Evolutionary conservation across 345 rosid genomes (phyloP).

Genomic region (Boechera stricta): DNA sequence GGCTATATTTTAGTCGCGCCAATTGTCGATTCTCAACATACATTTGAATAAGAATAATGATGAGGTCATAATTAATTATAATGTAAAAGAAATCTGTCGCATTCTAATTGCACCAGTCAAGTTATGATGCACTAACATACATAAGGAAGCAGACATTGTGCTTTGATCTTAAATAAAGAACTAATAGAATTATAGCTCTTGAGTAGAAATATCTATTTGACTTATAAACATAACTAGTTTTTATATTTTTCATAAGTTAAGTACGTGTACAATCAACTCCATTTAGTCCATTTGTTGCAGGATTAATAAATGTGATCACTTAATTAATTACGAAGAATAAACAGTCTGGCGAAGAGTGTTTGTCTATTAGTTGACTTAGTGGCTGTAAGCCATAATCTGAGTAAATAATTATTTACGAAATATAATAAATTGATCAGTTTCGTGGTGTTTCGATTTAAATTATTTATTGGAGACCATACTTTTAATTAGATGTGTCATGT

Average conservation of each 20-base stretch:
- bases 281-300: slow-evolving; percentile 4
- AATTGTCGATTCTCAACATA: slow-evolving; percentile 23
- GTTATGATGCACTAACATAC: slow-evolving; percentile 30
- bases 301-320: slow-evolving; percentile 29
- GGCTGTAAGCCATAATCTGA: slow-evolving; percentile 28
- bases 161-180: slow-evolving; percentile 36
- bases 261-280: slow-evolving; percentile 38
- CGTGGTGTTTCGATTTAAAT: slow-evolving; percentile 7
- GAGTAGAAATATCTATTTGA: slow-evolving; percentile 31
- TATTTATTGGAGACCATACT: background rate
- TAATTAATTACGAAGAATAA: slow-evolving; percentile 31
- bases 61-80: slow-evolving; percentile 5
- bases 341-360: slow-evolving; percentile 33
- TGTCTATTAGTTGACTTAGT: slow-evolving; percentile 43
- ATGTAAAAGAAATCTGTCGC: background rate
- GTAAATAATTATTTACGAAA: background rate
- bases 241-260: slow-evolving; percentile 11
- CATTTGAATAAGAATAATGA: slow-evolving; percentile 19
- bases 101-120: slow-evolving; percentile 26
- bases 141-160: slow-evolving; percentile 13
- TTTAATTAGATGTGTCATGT: background rate
- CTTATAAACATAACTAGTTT: slow-evolving; percentile 26
- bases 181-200: slow-evolving; percentile 8
- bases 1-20: slow-evolving; percentile 1
- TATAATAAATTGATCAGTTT: background rate